Evolutionary conservation across 768 basidiomycete genomes (phyloP).

Genomic region (Mycena albidolilacea): DNA sequence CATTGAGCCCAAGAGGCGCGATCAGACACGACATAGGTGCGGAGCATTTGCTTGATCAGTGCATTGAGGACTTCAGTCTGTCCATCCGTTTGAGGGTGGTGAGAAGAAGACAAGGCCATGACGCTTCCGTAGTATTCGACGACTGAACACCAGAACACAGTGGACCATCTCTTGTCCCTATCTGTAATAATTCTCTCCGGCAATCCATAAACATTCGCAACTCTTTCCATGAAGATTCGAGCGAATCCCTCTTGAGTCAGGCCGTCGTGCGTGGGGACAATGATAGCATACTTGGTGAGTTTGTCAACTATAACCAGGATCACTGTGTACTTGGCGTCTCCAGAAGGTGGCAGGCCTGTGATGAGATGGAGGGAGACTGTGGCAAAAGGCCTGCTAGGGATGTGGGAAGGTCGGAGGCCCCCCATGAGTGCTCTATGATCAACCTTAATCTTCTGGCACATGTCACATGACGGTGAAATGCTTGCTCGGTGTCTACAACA

Average conservation of each 20-base stretch:
- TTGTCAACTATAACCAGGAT: conserved; percentile 48
- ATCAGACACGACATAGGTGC: too few relatives aligned
- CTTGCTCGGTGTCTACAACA: too few relatives aligned
- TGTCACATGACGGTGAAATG: background rate
- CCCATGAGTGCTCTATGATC: conserved; percentile 4
- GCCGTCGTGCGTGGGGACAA: conserved; percentile 45
- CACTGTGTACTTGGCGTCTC: conserved; percentile 39
- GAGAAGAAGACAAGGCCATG: too few relatives aligned
- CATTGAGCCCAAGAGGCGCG: too few relatives aligned
- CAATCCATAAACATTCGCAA: background rate
- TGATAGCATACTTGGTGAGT: conserved; percentile 51
- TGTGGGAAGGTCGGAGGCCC: conserved; percentile 2
- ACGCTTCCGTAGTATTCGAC: too few relatives aligned
- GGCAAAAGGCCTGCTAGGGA: background rate
- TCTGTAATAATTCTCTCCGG: background rate
- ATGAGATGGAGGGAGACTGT: conserved; percentile 13
- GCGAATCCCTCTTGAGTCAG: conserved; percentile 22
- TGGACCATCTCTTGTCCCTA: background rate
- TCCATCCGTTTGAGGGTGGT: too few relatives aligned
- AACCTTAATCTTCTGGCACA: conserved; percentile 18
- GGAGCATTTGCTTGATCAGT: too few relatives aligned
- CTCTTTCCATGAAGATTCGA: background rate
- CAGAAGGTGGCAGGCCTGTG: conserved; percentile 21
- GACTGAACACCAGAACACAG: background rate
- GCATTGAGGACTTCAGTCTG: too few relatives aligned